Conservation (phyloP, 2,329 filamentous ascomycete species). For the Colletotrichum tropicicola region DNA sequence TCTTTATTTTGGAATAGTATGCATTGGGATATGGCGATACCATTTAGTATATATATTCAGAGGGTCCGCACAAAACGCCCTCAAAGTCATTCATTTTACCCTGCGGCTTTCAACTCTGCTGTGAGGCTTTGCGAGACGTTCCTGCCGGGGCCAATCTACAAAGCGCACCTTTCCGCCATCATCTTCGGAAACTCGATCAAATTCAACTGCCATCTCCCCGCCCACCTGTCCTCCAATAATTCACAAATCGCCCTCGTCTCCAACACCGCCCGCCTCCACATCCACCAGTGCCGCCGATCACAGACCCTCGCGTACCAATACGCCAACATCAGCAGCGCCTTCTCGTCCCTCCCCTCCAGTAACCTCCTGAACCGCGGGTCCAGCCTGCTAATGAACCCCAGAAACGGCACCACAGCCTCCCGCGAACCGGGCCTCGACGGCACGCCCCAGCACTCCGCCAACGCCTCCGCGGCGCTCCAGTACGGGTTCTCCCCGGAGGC, state of each 20-base stretch:
- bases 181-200: constrained; percentile 1
- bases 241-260: constrained; percentile 60
- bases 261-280: constrained; percentile 52
- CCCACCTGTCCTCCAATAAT: constrained; percentile 38
- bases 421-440: background rate
- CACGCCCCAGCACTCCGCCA: background rate
- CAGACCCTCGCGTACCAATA: constrained; percentile 65
- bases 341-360: constrained; percentile 59
- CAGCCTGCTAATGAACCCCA: constrained; percentile 57
- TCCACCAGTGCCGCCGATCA: constrained; percentile 54
- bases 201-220: background rate
- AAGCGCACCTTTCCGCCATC: background rate
- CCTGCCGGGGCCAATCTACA: background rate
- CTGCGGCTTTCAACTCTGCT: background rate
- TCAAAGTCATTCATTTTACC: background rate
- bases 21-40: constrained; percentile 18
- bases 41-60: background rate
- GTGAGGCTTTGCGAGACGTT: background rate
- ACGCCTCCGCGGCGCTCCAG: constrained; percentile 37
- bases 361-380: constrained; percentile 51
- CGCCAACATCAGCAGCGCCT: constrained; percentile 62
- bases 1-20: background rate
- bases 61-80: background rate
- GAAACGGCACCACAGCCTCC: constrained; percentile 48
- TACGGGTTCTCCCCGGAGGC: constrained; percentile 41